Evolutionary conservation across 768 basidiomycete genomes (phyloP).

Genomic region (Trametes sanguinea): DNA sequence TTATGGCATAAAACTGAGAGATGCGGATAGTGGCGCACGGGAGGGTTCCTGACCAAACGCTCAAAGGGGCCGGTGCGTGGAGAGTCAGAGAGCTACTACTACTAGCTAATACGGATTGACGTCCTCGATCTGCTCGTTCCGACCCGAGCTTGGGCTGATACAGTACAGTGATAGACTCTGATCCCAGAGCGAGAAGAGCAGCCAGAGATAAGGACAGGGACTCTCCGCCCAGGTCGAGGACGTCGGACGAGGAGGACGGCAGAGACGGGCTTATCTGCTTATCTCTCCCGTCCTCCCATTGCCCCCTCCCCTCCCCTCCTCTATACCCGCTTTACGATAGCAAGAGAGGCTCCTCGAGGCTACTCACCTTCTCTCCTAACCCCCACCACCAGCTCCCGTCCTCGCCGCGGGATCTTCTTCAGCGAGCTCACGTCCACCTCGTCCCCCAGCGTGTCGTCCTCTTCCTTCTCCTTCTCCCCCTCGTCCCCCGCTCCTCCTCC

Average conservation of each 20-base stretch:
- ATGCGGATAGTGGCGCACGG: slow-evolving; percentile 1
- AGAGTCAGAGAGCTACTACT: background rate
- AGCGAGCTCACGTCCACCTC: slow-evolving; percentile 14
- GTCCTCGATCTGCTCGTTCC: no score
- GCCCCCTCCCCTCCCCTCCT: background rate
- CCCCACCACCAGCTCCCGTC: slow-evolving; percentile 16
- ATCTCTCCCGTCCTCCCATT: slow-evolving; percentile 9
- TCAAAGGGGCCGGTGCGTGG: background rate
- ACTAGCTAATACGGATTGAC: no score
- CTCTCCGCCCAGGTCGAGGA: no score
- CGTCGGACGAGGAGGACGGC: no score
- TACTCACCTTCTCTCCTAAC: slow-evolving; percentile 18
- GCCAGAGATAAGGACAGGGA: background rate
- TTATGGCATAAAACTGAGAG: no score
- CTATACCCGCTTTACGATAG: background rate
- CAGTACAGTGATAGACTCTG: no score
- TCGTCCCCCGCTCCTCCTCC: slow-evolving; percentile 3
- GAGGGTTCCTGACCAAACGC: background rate
- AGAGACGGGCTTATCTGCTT: slow-evolving; percentile 17
- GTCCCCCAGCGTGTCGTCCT: slow-evolving; percentile 5
- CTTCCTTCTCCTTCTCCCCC: slow-evolving; percentile 1
- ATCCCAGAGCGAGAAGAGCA: no score
- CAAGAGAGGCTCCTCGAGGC: slow-evolving; percentile 8
- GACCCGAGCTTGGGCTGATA: no score
- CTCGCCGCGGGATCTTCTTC: background rate